These are phyloP conservation scores for Colletotrichum australisinense DNA, from an alignment of 2,329 filamentous ascomycete species.

Conservation along the genomic window DNA sequence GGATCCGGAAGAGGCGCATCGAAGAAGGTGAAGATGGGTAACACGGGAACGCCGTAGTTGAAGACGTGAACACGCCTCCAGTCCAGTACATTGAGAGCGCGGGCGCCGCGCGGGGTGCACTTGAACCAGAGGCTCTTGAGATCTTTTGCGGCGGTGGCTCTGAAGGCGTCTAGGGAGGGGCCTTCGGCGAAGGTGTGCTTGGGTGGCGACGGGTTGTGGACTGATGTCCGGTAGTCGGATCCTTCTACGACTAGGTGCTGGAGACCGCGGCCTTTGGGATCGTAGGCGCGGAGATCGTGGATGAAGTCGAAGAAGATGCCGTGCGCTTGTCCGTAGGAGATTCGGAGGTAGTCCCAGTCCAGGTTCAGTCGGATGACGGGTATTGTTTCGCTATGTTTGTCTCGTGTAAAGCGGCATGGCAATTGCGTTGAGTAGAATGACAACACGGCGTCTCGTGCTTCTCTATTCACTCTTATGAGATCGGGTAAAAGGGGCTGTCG, in stretches of 20 bases:
- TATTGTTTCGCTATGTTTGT: background rate
- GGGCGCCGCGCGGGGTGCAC: background rate
- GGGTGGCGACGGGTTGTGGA: background rate
- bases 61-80: constrained; percentile 3
- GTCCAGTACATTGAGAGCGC: constrained; percentile 13
- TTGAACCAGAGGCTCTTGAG: constrained; percentile 29
- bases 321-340: background rate
- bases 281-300: constrained; percentile 20
- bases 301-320: constrained; percentile 13
- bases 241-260: constrained; percentile 12
- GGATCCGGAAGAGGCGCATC: constrained; percentile 6
- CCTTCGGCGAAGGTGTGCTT: background rate
- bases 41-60: constrained; percentile 25
- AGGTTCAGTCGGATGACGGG: background rate
- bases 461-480: background rate
- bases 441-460: background rate
- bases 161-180: background rate
- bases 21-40: constrained; percentile 23
- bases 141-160: background rate
- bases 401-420: constrained; percentile 1
- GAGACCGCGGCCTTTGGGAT: constrained; percentile 6
- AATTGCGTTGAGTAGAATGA: constrained; percentile 15
- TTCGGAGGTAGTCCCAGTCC: constrained; percentile 11
- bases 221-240: background rate
- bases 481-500: background rate